Percentiles rank a stretch among this genome's conserved stretches.
These are phyloP conservation scores for Capsicum rhomboideum DNA, from an alignment of 257 asterid species.

Conservation along the genomic window DNA sequence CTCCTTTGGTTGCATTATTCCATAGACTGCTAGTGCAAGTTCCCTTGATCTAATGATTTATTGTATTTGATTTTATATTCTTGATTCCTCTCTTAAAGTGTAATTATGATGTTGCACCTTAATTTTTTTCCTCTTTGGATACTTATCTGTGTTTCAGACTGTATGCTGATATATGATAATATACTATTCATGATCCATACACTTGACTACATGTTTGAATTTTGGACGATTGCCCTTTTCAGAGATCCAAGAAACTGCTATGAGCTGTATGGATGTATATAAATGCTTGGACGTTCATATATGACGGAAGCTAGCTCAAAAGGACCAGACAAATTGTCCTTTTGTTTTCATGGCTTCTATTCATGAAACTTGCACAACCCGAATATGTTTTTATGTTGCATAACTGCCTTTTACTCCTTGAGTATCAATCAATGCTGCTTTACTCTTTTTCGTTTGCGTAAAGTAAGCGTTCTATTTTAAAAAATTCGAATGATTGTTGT, in stretches of 20 bases:
- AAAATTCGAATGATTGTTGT: too few species aligned
- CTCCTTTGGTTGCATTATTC: background rate
- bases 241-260: background rate
- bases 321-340: background rate
- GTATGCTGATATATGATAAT: background rate
- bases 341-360: background rate
- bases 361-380: background rate
- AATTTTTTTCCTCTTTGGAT: background rate
- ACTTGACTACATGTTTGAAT: background rate
- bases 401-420: background rate
- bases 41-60: slow-evolving; percentile 1
- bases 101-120: background rate
- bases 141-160: background rate
- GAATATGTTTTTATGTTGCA: too few species aligned
- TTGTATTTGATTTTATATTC: background rate
- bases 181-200: background rate
- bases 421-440: too few species aligned
- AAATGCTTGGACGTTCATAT: background rate
- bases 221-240: background rate
- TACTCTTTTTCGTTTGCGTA: too few species aligned
- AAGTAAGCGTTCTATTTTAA: too few species aligned
- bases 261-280: too few species aligned
- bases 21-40: background rate
- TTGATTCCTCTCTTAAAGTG: background rate
- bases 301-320: background rate